Base-by-base conservation (phyloP, 306 rosid genomes). In the Arachis hypogaea region DNA sequence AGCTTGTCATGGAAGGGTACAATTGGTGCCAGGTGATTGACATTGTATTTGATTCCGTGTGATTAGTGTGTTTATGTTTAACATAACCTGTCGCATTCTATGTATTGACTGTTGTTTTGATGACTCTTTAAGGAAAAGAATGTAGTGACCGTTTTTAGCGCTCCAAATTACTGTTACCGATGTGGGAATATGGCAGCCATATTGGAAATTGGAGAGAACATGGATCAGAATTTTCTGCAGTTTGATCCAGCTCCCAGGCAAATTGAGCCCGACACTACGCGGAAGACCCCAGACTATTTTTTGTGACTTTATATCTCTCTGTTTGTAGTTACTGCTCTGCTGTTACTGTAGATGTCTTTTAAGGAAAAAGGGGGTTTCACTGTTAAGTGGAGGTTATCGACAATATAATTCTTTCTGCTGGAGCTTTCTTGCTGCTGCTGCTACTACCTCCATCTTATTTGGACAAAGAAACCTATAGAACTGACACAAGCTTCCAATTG, bases 121-220 rank as follows among this genome's bases (percentile, higher is more conserved):
- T 62, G 70, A 66, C 41, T 66, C 72, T 81, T 85, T 88, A 82
- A 93, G 98, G 98, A 93, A 0, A 93, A 91, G 91, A 93, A 93
- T 63, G 98, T 93, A 68, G 98, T 93, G 78, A 93, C 98, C 43
- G 98, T 93, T 59, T 93, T 93, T 84, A 93, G 98, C 67, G 98
- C 98, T 47, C 98, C 98, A 72, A 93, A 93, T 74, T 93, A 93
- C 80, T 93, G 98, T 69, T 93, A 93, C 58, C 93, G 97, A 28
- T 93, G 98, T 74, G 98, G 98, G 76, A 93, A 93, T 72, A 93
- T 93, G 98, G 98, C 98, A 76, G 98, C 98, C 42, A 93, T 93
- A 54, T 92, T 93, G 80, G 98, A 93, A 80, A 89, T 93, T 56
- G 98, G 97, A 45, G 98, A 93, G 88, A 86, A 84, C 58, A 93